These are phyloP conservation scores for Globisporangium cystogenes DNA, from an alignment of 352 stramenopile species.

Conservation along the genomic window DNA sequence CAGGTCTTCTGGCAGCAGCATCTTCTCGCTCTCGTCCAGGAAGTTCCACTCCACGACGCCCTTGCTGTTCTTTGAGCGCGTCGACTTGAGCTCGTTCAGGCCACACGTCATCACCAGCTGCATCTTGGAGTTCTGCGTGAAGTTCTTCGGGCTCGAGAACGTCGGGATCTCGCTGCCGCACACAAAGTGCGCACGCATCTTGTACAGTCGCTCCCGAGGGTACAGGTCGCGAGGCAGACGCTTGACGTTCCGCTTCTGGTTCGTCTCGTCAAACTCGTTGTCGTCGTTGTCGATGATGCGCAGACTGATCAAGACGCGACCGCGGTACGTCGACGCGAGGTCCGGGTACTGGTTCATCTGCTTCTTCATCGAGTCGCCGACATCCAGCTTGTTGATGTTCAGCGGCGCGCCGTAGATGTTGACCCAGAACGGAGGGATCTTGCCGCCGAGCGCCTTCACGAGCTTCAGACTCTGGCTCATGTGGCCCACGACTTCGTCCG, in stretches of 20 bases:
- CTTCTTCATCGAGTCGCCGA: constrained; percentile 28
- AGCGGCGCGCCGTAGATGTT: constrained; percentile 70
- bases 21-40: constrained; percentile 60
- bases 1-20: constrained; percentile 45
- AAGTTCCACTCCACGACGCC: constrained; percentile 79
- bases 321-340: constrained; percentile 71
- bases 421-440: constrained; percentile 48
- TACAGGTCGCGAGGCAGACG: constrained; percentile 41
- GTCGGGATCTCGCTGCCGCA: constrained; percentile 50
- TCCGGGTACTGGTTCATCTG: constrained; percentile 59
- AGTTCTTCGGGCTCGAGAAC: constrained; percentile 32
- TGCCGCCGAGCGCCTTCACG: constrained; percentile 19
- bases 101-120: constrained; percentile 50
- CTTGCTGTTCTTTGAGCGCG: constrained; percentile 50
- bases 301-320: constrained; percentile 64
- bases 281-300: constrained; percentile 44
- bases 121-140: constrained; percentile 77
- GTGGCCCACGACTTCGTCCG: constrained; percentile 55
- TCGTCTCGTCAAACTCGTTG: constrained; percentile 55
- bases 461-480: constrained; percentile 33
- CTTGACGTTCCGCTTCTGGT: constrained; percentile 59
- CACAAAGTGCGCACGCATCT: constrained; percentile 64
- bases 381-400: constrained; percentile 32
- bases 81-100: constrained; percentile 41
- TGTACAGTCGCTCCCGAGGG: constrained; percentile 50